Conservation (phyloP, 192 early-diverging fungal species). For the Umbelopsis vinacea region DNA sequence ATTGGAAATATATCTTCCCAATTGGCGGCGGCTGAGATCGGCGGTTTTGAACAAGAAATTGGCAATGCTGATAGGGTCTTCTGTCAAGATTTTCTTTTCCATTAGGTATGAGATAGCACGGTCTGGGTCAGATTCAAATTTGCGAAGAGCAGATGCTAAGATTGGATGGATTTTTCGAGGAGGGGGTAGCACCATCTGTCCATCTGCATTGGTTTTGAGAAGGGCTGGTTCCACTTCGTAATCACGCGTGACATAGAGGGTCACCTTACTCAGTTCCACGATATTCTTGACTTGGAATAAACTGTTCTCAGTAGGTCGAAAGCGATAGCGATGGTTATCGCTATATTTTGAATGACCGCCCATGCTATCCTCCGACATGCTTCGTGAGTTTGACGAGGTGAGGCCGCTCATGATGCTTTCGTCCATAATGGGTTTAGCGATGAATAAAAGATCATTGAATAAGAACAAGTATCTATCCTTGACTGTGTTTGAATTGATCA, state of each 20-base stretch:
- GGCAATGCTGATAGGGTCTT: conserved; percentile 65
- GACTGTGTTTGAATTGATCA: conserved; percentile 65
- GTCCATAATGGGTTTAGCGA: conserved; percentile 64
- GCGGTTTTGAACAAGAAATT: conserved; percentile 71
- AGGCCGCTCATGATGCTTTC: conserved; percentile 40
- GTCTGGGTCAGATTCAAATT: conserved; percentile 63
- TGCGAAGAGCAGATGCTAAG: conserved; percentile 59
- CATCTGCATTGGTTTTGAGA: conserved; percentile 13
- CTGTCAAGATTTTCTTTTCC: conserved; percentile 54
- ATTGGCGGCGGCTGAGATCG: conserved; percentile 57
- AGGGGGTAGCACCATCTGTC: conserved; percentile 29
- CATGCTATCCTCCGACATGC: conserved; percentile 12
- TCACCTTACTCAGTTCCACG: conserved; percentile 52
- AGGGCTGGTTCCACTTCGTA: conserved; percentile 15
- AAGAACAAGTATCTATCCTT: conserved; percentile 73
- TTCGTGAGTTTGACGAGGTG: not conserved
- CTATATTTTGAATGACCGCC: not conserved
- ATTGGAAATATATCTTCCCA: conserved; percentile 61
- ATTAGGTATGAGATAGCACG: conserved; percentile 61
- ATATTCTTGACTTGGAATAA: conserved; percentile 60
- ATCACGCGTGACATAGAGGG: conserved; percentile 48
- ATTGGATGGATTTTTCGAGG: conserved; percentile 59
- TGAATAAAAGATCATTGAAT: conserved; percentile 66
- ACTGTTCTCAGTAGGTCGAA: conserved; percentile 45
- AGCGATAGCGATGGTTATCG: conserved; percentile 24